Evolutionary conservation across 2,329 filamentous ascomycete genomes (phyloP), one percentile per base, ranked within the genome.

Genomic region (Scytalidium sp.): DNA sequence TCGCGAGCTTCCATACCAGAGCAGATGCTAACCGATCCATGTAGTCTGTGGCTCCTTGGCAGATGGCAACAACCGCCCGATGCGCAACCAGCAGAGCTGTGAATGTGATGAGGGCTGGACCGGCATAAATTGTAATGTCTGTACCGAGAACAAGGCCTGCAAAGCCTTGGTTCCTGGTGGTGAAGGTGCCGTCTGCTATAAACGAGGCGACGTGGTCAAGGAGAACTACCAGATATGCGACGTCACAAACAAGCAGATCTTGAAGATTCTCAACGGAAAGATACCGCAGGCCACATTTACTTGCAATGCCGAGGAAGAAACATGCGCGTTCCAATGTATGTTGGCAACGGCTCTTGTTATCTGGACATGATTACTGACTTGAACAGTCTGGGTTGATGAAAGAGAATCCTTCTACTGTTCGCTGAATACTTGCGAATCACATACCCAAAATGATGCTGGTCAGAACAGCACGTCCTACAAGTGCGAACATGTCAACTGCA

Each of bases 71-170:
- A 84, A 97, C 61, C 81, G 94, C 59, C 81, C 85, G 19, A 85
- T 89, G 65, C 83, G 94, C 64, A 74, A 83, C 46, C 84, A 82
- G 55, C 78, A 84, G 50, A 74, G 76, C 39, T 99, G 94, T 71
- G 75, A 90, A 40, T 99, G 94, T 69, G 87, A 92, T 64, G 88
- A 96, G 32, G 94, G 94, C 49, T 99, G 94, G 94, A 82, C 82
- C 39, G 94, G 94, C 56, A 93, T 99, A 72, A 99, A 99, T 75
- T 99, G 94, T 81, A 99, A 94, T 63, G 90, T 99, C 50, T 99
- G 94, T 71, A 84, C 87, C 53, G 83, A 84, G 3, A 79, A 97
- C 66, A 75, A 87, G 58, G 92, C 88, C 15, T 99, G 94, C 64
- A 83, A 94, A 66, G 85, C 89, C 27, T 75, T 99, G 70, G 96